Evolutionary conservation across 2,329 filamentous ascomycete genomes (phyloP), one percentile per base, ranked within the genome.

Genomic region (Chaetomium olivaceum): DNA sequence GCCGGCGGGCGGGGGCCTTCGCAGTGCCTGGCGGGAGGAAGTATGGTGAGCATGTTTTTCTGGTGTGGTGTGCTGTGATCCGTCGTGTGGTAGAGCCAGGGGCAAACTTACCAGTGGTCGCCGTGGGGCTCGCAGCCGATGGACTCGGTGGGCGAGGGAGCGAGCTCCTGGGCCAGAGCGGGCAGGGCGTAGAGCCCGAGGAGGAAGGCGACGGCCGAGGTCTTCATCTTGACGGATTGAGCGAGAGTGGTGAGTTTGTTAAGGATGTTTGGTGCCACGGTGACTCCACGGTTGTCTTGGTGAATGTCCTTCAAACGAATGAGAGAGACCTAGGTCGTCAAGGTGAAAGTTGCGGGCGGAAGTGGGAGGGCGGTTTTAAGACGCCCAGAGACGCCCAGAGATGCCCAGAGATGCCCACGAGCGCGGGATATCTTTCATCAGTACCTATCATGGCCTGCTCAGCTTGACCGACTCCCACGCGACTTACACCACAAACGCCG

Each of bases 21-120:
- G 57, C 69, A 71, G 63, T 72, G 62, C 70, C 70, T 71, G 23
- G 5, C 19, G 16, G 39, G 16, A 14, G 3, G 12, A 58, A 31
- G 29, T 46, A 29, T 61, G 36, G 39, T 23, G 50, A 51, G 51
- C n/a, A 56, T 43, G 39, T 7, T 43, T 14, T 39, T 21, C 16
- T n/a, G 31, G 12, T 9, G 25, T 5, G n/a, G n/a, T n/a, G n/a
- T n/a, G n/a, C n/a, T n/a, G 36, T 16, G 6, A 29, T 12, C 4
- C 58, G 19, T 46, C 14, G 14, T n/a, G 46, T 27, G 55, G 6
- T 33, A 46, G 27, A n/a, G n/a, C n/a, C n/a, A n/a, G 27, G 27
- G 59, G 33, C 8, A n/a, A n/a, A n/a, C n/a, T 50, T 69, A 72
- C 76, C 78, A 80, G 72, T 80, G 78, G 66, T 81, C 78, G 12